Percentiles rank a stretch among this genome's conserved stretches.
Evolutionary conservation across 177 flowering plant species (phyloP).

Genomic region (Vitis hybrid): DNA sequence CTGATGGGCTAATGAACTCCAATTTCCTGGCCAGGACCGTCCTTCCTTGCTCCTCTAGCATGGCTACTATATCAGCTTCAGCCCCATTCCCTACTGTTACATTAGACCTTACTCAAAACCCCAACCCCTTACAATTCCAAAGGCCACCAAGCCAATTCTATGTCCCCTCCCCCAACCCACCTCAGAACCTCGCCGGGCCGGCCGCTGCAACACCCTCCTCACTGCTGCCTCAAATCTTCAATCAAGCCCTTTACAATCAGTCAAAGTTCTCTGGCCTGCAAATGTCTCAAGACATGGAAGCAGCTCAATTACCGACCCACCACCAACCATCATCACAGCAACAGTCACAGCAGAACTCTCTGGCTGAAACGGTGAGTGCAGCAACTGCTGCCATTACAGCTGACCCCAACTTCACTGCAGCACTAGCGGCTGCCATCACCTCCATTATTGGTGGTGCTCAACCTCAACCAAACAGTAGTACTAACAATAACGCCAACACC

Average conservation of each 20-base stretch:
- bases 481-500: background rate
- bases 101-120: conserved; percentile 69
- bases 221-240: conserved; percentile 41
- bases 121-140: conserved; percentile 40
- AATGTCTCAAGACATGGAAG: conserved; percentile 34
- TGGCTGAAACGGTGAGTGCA: conserved; percentile 34
- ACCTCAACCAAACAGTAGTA: conserved; percentile 7
- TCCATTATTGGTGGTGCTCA: conserved; percentile 46
- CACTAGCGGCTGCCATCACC: conserved; percentile 57
- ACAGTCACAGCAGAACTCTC: conserved; percentile 20
- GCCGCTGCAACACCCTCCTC: background rate
- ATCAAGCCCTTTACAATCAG: conserved; percentile 50
- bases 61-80: conserved; percentile 88
- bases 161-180: conserved; percentile 25
- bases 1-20: conserved; percentile 45
- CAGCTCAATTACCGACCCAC: background rate
- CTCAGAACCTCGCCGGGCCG: conserved; percentile 12
- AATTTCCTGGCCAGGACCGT: conserved; percentile 45
- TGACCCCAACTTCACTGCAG: conserved; percentile 63
- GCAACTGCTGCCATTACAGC: conserved; percentile 48
- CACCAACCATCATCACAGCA: conserved; percentile 11
- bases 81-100: conserved; percentile 93
- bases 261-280: conserved; percentile 53
- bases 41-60: conserved; percentile 61
- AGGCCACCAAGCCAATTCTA: conserved; percentile 29